These are phyloP conservation scores for Nakazawaea anatomiae DNA, from an alignment of 805 yeast genomes.

Conservation along the genomic window DNA sequence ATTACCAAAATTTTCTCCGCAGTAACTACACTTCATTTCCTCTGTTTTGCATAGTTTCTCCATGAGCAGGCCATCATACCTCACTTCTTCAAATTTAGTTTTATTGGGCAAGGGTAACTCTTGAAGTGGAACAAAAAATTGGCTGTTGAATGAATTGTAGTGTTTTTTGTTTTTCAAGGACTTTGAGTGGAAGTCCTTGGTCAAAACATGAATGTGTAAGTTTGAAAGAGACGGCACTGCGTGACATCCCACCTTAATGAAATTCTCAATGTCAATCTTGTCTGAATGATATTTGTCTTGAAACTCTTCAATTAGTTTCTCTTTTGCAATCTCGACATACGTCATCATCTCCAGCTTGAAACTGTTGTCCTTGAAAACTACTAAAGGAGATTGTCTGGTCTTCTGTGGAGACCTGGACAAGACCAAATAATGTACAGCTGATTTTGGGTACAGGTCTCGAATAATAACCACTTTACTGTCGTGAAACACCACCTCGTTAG, in stretches of 20 bases:
- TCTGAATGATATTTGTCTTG: slow-evolving; percentile 11
- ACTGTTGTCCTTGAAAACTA: slow-evolving; percentile 33
- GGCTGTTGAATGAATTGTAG: slow-evolving; percentile 64
- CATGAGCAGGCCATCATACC: slow-evolving; percentile 33
- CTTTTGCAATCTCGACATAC: slow-evolving; percentile 33
- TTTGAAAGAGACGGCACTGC: slow-evolving; percentile 64
- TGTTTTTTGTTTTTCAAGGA: slow-evolving; percentile 57
- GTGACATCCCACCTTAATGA: slow-evolving; percentile 59
- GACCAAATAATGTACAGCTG: slow-evolving; percentile 53
- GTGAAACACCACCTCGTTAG: slow-evolving; percentile 33
- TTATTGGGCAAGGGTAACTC: slow-evolving; percentile 36
- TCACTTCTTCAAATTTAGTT: slow-evolving; percentile 25
- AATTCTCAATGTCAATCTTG: slow-evolving; percentile 23
- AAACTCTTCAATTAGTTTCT: slow-evolving; percentile 14
- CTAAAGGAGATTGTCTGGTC: slow-evolving; percentile 45
- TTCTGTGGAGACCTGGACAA: slow-evolving; percentile 43
- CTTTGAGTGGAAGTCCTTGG: slow-evolving; percentile 53
- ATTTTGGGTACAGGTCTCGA: slow-evolving; percentile 58
- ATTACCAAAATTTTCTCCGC: slow-evolving; percentile 33
- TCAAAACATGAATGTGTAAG: slow-evolving; percentile 68
- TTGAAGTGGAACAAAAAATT: slow-evolving; percentile 54
- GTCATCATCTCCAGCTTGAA: slow-evolving; percentile 22
- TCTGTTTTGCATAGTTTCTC: slow-evolving; percentile 24
- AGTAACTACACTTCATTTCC: slow-evolving; percentile 36
- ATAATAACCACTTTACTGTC: slow-evolving; percentile 54